phyloP scores from a whole-genome alignment of 352 stramenopile species.

The Phytopythium kandeliae region DNA sequence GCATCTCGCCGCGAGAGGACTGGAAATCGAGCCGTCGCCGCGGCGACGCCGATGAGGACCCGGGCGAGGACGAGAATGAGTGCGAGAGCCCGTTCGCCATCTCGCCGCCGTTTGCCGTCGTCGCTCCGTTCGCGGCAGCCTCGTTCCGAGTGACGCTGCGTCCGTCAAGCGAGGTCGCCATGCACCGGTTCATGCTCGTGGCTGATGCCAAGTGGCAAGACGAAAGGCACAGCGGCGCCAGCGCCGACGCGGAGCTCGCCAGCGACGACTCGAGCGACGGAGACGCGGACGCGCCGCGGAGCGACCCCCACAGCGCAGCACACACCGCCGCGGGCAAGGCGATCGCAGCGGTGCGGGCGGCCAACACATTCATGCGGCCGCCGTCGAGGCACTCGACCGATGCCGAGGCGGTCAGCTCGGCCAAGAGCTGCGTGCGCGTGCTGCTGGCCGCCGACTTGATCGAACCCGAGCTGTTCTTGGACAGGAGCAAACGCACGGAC shows the following conservation, averaged over 20 bases:
- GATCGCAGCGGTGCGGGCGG: slow-evolving; percentile 57
- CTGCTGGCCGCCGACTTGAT: slow-evolving; percentile 56
- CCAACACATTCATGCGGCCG: slow-evolving; percentile 46
- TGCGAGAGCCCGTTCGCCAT: slow-evolving; percentile 8
- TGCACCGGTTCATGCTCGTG: slow-evolving; percentile 40
- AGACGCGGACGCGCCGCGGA: background rate
- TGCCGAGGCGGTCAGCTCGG: slow-evolving; percentile 8
- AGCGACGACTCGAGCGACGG: background rate
- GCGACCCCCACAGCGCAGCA: slow-evolving; percentile 7
- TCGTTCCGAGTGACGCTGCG: slow-evolving; percentile 54
- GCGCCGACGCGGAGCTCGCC: background rate
- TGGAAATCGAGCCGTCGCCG: background rate
- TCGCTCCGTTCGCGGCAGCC: slow-evolving; percentile 29
- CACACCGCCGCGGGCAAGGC: slow-evolving; percentile 45
- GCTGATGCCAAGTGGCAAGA: slow-evolving; percentile 63
- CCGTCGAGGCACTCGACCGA: background rate
- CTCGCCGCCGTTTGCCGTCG: slow-evolving; percentile 3
- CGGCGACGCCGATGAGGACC: no score
- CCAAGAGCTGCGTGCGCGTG: slow-evolving; percentile 49
- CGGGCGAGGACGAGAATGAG: background rate
- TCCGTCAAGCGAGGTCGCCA: slow-evolving; percentile 11
- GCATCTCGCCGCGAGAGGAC: slow-evolving; percentile 25
- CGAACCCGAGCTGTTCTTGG: slow-evolving; percentile 55
- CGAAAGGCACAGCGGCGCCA: background rate
- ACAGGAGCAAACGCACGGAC: slow-evolving; percentile 21